Evolutionary conservation across 805 yeast genomes (phyloP).

Genomic region (Starmera dryadoides): DNA sequence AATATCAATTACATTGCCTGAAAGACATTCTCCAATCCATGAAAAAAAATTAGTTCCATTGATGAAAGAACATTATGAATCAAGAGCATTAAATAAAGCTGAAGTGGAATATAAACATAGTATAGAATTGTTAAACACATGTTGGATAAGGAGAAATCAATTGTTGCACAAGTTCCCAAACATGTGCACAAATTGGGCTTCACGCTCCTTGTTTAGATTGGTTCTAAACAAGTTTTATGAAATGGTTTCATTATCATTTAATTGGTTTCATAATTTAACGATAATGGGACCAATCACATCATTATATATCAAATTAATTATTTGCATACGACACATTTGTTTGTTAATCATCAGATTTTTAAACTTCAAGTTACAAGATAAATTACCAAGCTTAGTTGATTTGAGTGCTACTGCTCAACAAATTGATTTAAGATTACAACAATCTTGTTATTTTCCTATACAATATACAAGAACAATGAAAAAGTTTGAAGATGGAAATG

Average conservation of each 20-base stretch:
- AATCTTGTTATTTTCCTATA: constrained; percentile 68
- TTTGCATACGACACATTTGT: constrained; percentile 10
- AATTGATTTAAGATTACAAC: constrained; percentile 69
- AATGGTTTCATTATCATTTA: not conserved
- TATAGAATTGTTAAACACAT: constrained; percentile 11
- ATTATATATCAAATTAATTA: constrained; percentile 4
- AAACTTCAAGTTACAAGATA: constrained; percentile 20
- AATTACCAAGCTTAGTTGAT: constrained; percentile 26
- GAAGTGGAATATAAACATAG: constrained; percentile 6
- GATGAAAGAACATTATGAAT: constrained; percentile 10
- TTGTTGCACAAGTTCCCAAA: constrained; percentile 8
- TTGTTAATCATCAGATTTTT: constrained; percentile 15
- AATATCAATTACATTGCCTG: constrained; percentile 49
- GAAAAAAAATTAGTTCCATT: constrained; percentile 8
- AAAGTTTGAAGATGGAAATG: constrained; percentile 16
- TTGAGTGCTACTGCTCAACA: constrained; percentile 67
- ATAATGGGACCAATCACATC: constrained; percentile 10
- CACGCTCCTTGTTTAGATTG: not conserved
- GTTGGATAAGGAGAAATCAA: constrained; percentile 11
- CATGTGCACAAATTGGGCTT: constrained; percentile 9
- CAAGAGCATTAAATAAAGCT: constrained; percentile 1
- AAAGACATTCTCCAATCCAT: constrained; percentile 13
- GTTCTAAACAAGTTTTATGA: not conserved
- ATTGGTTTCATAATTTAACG: not conserved
- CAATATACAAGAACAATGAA: constrained; percentile 56